A percentile compares a stretch with the other conserved stretches of the same genome.
Evolutionary conservation across 78 protist species (phyloP).

Genomic region (Salpingoeca rosetta): DNA sequence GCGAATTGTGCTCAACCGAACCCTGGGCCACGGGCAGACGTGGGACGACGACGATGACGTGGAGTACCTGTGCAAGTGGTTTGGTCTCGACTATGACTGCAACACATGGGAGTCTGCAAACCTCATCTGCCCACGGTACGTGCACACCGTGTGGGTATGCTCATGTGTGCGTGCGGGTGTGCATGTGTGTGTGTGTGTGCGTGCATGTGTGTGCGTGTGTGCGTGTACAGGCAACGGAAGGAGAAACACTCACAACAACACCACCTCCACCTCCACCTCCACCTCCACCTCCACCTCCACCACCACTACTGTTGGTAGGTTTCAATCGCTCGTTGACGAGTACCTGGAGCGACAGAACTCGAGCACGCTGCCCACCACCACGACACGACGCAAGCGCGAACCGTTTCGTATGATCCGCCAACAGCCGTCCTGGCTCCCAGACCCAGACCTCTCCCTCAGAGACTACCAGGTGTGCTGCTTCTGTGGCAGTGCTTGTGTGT

Average conservation of each 20-base stretch:
- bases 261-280: background rate
- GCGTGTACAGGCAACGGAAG: background rate
- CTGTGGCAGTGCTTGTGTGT: too few relatives aligned
- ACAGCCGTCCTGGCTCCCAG: conserved; percentile 7
- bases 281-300: background rate
- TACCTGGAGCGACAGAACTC: background rate
- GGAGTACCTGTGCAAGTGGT: conserved; percentile 77
- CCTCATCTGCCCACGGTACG: conserved; percentile 10
- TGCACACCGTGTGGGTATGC: background rate
- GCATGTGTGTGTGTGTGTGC: background rate
- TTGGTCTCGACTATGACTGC: conserved; percentile 44
- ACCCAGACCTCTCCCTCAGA: background rate
- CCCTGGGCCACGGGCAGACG: background rate
- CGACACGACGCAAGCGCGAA: background rate
- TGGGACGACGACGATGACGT: background rate
- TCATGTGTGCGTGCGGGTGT: too few relatives aligned
- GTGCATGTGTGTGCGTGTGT: background rate
- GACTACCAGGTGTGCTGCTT: background rate
- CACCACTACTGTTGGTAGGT: background rate
- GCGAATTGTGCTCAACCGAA: background rate
- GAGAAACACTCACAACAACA: background rate
- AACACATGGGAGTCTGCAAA: conserved; percentile 75
- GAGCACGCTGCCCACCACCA: background rate
- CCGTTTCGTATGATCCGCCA: background rate
- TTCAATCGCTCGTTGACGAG: background rate